A percentile compares a stretch with the other conserved stretches of the same genome.
These are phyloP conservation scores for Vigna radiata DNA, from an alignment of 306 rosid genomes.

Conservation along the genomic window DNA sequence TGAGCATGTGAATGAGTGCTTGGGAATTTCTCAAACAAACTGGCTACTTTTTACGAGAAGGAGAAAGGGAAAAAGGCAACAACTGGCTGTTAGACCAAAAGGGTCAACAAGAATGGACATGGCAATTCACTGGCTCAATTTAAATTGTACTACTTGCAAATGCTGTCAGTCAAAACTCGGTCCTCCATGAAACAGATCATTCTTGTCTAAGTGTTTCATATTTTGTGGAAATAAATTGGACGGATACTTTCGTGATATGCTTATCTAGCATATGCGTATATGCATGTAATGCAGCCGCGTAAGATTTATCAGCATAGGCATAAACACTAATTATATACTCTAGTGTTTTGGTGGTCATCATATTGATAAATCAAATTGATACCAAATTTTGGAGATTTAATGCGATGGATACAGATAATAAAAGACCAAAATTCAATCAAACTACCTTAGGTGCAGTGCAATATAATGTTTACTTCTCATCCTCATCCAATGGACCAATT, in stretches of 20 bases:
- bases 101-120: neutral
- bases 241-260: neutral
- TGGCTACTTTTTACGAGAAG: neutral
- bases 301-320: conserved; percentile 10
- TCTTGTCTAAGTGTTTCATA: neutral
- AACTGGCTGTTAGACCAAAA: neutral
- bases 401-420: conserved; percentile 27
- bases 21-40: conserved; percentile 2
- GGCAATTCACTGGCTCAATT: neutral
- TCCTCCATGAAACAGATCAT: neutral
- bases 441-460: conserved; percentile 90
- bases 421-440: conserved; percentile 39
- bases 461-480: conserved; percentile 84
- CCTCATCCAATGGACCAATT: conserved; percentile 79
- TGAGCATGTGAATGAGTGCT: neutral
- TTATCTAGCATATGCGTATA: neutral
- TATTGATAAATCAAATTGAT: conserved; percentile 20
- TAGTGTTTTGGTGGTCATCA: conserved; percentile 28
- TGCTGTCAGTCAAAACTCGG: neutral
- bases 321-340: neutral
- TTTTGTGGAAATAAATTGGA: neutral
- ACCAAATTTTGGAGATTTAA: conserved; percentile 31
- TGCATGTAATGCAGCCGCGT: conserved; percentile 5
- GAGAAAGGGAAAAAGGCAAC: neutral
- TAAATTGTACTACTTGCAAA: neutral